These are phyloP conservation scores for Candida sojae DNA, from an alignment of 1,139 yeast species.

Conservation along the genomic window DNA sequence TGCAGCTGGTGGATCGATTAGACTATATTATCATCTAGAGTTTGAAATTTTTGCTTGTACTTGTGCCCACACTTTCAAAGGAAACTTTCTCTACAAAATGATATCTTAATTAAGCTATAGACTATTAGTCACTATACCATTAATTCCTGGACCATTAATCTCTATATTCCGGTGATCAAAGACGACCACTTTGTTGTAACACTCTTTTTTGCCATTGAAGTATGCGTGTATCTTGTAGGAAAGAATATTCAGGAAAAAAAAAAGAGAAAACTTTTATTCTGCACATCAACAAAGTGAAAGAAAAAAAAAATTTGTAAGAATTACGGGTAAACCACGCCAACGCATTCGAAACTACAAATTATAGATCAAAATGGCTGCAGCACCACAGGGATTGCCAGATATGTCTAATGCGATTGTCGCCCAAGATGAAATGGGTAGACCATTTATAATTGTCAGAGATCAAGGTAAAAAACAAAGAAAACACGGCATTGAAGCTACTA, in stretches of 20 bases:
- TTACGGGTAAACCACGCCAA: background rate
- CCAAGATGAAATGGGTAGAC: conserved; percentile 99
- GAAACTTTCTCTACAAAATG: too few relatives aligned
- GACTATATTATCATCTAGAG: too few relatives aligned
- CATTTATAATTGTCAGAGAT: conserved; percentile 94
- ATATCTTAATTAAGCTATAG: too few relatives aligned
- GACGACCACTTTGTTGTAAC: too few relatives aligned
- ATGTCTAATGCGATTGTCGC: conserved; percentile 97
- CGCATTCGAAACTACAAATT: background rate
- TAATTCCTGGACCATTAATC: too few relatives aligned
- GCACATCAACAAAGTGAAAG: conserved; percentile 1
- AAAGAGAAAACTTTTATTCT: background rate
- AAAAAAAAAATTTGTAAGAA: conserved; percentile 2
- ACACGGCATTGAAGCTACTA: conserved; percentile 94
- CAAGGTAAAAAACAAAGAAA: conserved; percentile 92
- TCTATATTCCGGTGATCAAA: too few relatives aligned
- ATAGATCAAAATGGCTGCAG: conserved; percentile 17
- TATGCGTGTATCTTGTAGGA: background rate
- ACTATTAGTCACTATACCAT: too few relatives aligned
- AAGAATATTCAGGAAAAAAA: conserved; percentile 5
- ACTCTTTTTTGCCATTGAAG: background rate
- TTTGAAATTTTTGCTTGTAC: too few relatives aligned
- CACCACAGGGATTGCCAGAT: conserved; percentile 74
- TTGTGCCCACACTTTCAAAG: too few relatives aligned
- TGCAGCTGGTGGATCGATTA: too few relatives aligned